Conservation (phyloP, 768 basidiomycete genomes). For the Boletus rubescentipes region DNA sequence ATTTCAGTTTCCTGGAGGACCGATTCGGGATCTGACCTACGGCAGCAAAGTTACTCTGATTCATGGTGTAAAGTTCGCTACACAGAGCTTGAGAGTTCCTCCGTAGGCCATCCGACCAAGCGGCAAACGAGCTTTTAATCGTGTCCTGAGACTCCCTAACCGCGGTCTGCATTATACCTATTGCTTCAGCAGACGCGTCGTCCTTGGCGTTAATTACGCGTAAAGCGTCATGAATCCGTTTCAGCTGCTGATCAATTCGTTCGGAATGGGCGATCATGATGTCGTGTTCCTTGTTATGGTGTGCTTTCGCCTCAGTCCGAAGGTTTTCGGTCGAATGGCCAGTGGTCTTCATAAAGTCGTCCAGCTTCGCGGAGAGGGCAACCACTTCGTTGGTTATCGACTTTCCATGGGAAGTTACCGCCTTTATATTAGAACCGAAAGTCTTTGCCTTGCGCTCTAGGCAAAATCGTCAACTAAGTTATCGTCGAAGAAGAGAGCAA, state of each 20-base stretch:
- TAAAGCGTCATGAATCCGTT: slow-evolving; percentile 52
- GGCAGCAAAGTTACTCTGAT: slow-evolving; percentile 44
- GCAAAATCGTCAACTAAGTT: slow-evolving; percentile 7
- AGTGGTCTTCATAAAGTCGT: slow-evolving; percentile 59
- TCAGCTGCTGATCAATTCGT: slow-evolving; percentile 57
- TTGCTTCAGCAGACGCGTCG: slow-evolving; percentile 49
- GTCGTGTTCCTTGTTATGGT: slow-evolving; percentile 56
- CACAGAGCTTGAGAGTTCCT: slow-evolving; percentile 48
- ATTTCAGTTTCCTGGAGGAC: slow-evolving; percentile 4
- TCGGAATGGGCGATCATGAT: slow-evolving; percentile 49
- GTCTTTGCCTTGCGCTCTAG: slow-evolving; percentile 72
- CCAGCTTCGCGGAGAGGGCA: slow-evolving; percentile 55
- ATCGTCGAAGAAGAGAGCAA: not conserved
- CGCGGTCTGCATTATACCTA: slow-evolving; percentile 45
- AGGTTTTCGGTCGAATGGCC: slow-evolving; percentile 54
- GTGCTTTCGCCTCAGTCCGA: slow-evolving; percentile 53
- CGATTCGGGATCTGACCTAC: slow-evolving; percentile 31
- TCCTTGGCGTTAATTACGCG: slow-evolving; percentile 57
- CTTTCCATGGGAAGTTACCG: slow-evolving; percentile 61
- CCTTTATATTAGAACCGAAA: slow-evolving; percentile 62
- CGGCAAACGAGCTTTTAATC: slow-evolving; percentile 49
- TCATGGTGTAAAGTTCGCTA: slow-evolving; percentile 43
- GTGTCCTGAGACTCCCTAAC: slow-evolving; percentile 54
- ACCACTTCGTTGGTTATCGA: slow-evolving; percentile 54
- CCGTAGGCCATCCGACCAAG: slow-evolving; percentile 58